Evolutionary conservation across 2,329 filamentous ascomycete species (phyloP).

Genomic region (Clarireedia monteithiana): DNA sequence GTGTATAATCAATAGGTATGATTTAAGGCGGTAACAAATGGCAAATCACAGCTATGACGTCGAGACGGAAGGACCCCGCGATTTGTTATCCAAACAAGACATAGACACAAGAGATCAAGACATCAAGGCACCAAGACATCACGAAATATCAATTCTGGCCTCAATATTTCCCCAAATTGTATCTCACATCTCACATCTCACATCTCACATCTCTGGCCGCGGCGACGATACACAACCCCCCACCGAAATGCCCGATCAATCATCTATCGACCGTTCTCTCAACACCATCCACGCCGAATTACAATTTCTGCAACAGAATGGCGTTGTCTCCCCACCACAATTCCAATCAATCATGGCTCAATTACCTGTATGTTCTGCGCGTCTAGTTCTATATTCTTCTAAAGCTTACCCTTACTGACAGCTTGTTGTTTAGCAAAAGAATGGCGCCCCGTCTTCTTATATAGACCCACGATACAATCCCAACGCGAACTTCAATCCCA

Average conservation of each 20-base stretch:
- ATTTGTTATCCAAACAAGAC: neutral
- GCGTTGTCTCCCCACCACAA: constrained; percentile 25
- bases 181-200: neutral
- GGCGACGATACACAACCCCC: neutral
- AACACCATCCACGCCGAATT: constrained; percentile 20
- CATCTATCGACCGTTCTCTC: constrained; percentile 24
- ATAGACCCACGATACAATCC: constrained; percentile 24
- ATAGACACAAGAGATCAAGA: too few species aligned
- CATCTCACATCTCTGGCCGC: too few species aligned
- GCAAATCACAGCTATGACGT: constrained; percentile 3
- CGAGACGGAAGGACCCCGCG: neutral
- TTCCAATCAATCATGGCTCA: constrained; percentile 29
- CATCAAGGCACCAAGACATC: too few species aligned
- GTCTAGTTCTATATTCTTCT: neutral
- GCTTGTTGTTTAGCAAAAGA: constrained; percentile 15
- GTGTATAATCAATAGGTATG: neutral
- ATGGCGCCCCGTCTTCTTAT: constrained; percentile 21
- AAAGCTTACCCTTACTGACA: neutral
- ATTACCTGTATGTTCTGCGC: constrained; percentile 22
- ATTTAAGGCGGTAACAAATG: neutral
- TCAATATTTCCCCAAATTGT: too few species aligned
- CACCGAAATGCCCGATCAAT: constrained; percentile 23
- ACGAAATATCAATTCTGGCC: too few species aligned
- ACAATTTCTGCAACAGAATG: constrained; percentile 27
- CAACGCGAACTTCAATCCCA: constrained; percentile 17